phyloP scores from a whole-genome alignment of 371 early-diverging fungal species.

The Encephalitozoon cuniculi region DNA sequence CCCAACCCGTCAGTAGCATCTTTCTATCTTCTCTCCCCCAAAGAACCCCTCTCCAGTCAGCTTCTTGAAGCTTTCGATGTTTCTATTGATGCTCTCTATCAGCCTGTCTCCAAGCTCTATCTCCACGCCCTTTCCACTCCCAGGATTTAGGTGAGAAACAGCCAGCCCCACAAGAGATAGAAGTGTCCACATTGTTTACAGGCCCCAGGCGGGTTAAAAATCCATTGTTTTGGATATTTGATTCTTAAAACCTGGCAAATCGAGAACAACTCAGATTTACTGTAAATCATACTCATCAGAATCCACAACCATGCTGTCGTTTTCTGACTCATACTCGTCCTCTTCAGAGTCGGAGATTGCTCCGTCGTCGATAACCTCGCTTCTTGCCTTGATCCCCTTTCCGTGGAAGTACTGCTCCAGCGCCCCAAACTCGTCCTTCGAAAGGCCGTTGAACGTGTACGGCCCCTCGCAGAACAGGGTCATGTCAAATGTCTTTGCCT shows the following conservation, averaged over 20 bases:
- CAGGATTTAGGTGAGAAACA: neutral
- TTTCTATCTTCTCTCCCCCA: neutral
- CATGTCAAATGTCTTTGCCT: slow-evolving; percentile 61
- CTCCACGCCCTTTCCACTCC: neutral
- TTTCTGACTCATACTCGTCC: slow-evolving; percentile 28
- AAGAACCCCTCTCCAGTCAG: neutral
- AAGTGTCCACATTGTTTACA: neutral
- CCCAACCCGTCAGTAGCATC: neutral
- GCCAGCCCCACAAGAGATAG: neutral
- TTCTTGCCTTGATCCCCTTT: slow-evolving; percentile 49
- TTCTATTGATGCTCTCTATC: neutral
- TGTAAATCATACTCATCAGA: slow-evolving; percentile 3
- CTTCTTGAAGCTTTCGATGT: neutral
- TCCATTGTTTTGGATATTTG: neutral
- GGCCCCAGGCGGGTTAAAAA: neutral
- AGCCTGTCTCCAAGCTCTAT: neutral
- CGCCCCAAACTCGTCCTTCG: slow-evolving; percentile 56
- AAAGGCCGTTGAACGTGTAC: slow-evolving; percentile 54
- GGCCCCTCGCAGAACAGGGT: slow-evolving; percentile 45
- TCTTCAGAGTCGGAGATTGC: slow-evolving; percentile 17
- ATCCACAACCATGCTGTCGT: slow-evolving; percentile 18
- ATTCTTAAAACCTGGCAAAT: neutral
- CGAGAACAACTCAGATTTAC: neutral
- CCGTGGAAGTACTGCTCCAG: slow-evolving; percentile 57
- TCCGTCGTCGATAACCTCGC: slow-evolving; percentile 55